Base-by-base conservation (phyloP, 1,284 basidiomycete species). In the Xerocomus nothofagi region DNA sequence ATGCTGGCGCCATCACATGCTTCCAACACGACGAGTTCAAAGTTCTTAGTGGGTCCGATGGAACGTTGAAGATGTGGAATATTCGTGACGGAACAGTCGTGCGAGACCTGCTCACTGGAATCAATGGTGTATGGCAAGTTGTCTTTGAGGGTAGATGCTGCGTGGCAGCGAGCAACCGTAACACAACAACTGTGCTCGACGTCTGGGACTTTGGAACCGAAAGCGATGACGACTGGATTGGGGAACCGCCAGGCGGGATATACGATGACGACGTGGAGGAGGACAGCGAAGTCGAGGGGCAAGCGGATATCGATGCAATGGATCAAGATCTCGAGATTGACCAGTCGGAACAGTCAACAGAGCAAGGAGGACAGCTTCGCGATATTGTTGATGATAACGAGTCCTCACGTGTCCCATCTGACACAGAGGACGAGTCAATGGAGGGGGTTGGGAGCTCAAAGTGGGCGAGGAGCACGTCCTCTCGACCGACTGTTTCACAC, bases 1-100 rank as follows among this genome's bases (percentile, higher is more conserved):
- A 97, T 69, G 87, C 89, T 3, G 93, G 93, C 20, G 93, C 94
- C 11, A 97, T 98, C 61, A 97, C 94, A 7, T 98, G 94, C 70
- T 97, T 97, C 80, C 91, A 94, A 70, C 94, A 97, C 62, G 94
- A 97, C 65, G 94, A 97, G 66, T 91, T 91, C 76, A 96, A 96
- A 67, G 91, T 98, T 43, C 78, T 98, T 37, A 91, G 87, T 58
- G 94, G 95, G 7, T 91, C 88, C 10, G 94, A 97, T 61, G 95
- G 94, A n/a, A 93, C 91, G 36, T 76, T 98, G 57, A 97, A 97
- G 76, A 89, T 97, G 81, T 98, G 95, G 95, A 90, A 97, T 66
- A 81, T 95, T 52, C 76, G 84, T 39, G 89, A 93, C 50, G 93
- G 94, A 23, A 79, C 79, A 0, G 84, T 91, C 45, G 84, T 92